Conservation (phyloP, 768 basidiomycete species). For the Auricularia sp. region DNA sequence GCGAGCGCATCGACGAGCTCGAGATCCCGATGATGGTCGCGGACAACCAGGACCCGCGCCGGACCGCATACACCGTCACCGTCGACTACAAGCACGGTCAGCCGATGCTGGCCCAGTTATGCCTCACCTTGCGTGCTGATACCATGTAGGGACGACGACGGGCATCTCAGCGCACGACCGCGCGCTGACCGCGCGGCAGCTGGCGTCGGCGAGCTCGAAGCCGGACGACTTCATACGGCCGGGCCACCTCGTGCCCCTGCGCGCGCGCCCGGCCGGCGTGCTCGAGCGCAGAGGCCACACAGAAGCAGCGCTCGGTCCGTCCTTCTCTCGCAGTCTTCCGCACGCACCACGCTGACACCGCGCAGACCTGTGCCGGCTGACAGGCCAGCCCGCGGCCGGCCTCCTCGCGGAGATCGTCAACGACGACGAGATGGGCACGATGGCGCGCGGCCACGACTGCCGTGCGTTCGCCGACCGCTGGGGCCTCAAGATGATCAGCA, state of each 20-base stretch:
- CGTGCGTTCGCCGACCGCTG: slow-evolving; percentile 80
- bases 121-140: neutral
- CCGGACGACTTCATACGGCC: slow-evolving; percentile 79
- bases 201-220: slow-evolving; percentile 36
- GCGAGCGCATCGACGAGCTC: slow-evolving; percentile 63
- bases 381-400: slow-evolving; percentile 59
- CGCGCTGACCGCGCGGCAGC: slow-evolving; percentile 71
- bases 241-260: slow-evolving; percentile 90
- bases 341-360: neutral
- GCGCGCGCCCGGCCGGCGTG: slow-evolving; percentile 77
- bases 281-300: slow-evolving; percentile 88
- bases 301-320: slow-evolving; percentile 62
- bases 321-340: neutral
- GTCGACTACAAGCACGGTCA: slow-evolving; percentile 85
- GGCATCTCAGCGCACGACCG: slow-evolving; percentile 97
- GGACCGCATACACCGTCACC: slow-evolving; percentile 92
- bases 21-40: slow-evolving; percentile 92
- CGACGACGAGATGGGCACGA: slow-evolving; percentile 75
- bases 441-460: slow-evolving; percentile 94
- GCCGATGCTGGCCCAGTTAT: slow-evolving; percentile 13
- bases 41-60: slow-evolving; percentile 78
- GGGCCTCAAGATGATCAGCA: slow-evolving; percentile 90
- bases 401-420: slow-evolving; percentile 94
- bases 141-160: slow-evolving; percentile 67
- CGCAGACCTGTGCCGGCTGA: slow-evolving; percentile 70